Evolutionary conservation across 331 rosid species (phyloP).

Genomic region (Dryas integrifolia): DNA sequence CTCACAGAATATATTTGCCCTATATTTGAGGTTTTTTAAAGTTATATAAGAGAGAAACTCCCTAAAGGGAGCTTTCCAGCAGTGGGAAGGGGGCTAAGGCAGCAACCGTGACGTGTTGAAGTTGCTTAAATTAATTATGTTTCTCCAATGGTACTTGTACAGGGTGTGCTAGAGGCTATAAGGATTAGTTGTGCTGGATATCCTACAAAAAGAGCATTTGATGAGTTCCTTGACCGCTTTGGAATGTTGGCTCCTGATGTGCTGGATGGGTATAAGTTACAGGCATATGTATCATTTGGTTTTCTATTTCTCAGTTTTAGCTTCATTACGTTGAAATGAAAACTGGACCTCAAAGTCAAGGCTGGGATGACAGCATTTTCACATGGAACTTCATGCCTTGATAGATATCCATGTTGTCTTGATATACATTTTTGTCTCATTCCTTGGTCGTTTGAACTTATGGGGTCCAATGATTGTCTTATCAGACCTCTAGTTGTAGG

Average conservation of each 20-base stretch:
- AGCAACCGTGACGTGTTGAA: not conserved
- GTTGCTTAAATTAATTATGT: slow-evolving; percentile 6
- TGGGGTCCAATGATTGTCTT: no score
- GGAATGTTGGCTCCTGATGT: slow-evolving; percentile 86
- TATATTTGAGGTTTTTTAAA: not conserved
- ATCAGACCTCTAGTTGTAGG: not conserved
- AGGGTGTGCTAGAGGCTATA: slow-evolving; percentile 92
- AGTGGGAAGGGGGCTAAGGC: no score
- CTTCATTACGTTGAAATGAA: slow-evolving; percentile 9
- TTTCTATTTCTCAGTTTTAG: not conserved
- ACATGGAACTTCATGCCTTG: slow-evolving; percentile 9
- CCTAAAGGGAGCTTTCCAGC: not conserved
- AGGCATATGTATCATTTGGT: not conserved
- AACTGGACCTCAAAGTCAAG: slow-evolving; percentile 21
- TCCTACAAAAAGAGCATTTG: slow-evolving; percentile 82
- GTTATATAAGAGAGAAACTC: not conserved
- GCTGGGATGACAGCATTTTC: slow-evolving; percentile 15
- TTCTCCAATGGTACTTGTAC: slow-evolving; percentile 23
- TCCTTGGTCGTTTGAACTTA: no score
- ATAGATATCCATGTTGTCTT: no score
- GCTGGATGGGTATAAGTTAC: slow-evolving; percentile 60
- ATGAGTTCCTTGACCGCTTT: slow-evolving; percentile 81
- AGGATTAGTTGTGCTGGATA: slow-evolving; percentile 89
- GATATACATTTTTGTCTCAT: no score
- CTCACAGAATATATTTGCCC: slow-evolving; percentile 7